These are phyloP conservation scores for Mortierella polycephala DNA, from an alignment of 371 early-diverging fungal genomes.

Conservation along the genomic window DNA sequence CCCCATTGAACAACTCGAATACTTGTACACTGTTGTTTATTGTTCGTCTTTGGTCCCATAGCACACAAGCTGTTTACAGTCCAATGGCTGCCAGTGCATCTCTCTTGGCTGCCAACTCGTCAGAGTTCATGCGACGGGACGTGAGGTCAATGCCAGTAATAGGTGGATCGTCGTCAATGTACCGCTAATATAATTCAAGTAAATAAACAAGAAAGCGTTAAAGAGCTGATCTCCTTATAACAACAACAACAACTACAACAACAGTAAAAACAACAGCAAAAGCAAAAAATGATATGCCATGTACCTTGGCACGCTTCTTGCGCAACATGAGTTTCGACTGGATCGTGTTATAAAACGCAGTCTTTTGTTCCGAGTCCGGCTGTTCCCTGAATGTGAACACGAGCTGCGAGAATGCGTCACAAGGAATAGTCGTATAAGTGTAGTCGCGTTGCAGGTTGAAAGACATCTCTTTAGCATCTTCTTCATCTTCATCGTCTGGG, in stretches of 20 bases:
- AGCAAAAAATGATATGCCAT: background rate
- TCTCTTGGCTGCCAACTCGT: constrained; percentile 41
- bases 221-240: background rate
- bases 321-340: constrained; percentile 51
- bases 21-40: too few species aligned
- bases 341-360: constrained; percentile 47
- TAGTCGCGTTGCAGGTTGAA: constrained; percentile 47
- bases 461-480: constrained; percentile 14
- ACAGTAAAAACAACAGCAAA: background rate
- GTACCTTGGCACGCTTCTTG: constrained; percentile 50
- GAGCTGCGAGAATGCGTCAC: constrained; percentile 35
- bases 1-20: too few species aligned
- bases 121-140: constrained; percentile 42
- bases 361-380: constrained; percentile 26
- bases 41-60: too few species aligned
- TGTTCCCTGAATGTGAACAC: constrained; percentile 43
- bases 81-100: constrained; percentile 43
- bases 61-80: background rate
- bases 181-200: constrained; percentile 13
- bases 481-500: constrained; percentile 29
- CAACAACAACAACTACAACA: background rate
- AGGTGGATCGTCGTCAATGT: constrained; percentile 42
- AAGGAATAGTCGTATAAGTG: constrained; percentile 49
- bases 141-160: constrained; percentile 46
- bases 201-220: background rate